Percentiles rank a stretch among this genome's conserved stretches.
Evolutionary conservation across 2,329 filamentous ascomycete species (phyloP).

Genomic region (Exophiala xenobiotica): DNA sequence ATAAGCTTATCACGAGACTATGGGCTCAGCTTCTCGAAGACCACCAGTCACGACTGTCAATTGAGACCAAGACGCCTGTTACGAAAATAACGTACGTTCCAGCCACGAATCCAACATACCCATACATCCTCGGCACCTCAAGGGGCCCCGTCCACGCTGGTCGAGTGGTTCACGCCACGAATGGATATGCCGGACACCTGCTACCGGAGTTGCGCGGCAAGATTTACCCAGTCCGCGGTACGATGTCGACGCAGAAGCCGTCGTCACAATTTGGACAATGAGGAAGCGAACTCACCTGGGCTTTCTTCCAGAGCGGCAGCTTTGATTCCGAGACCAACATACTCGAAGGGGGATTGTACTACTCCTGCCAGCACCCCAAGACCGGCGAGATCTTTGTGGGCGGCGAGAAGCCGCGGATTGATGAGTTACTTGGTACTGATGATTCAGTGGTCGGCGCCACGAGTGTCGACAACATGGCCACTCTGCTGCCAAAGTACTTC

Average conservation of each 20-base stretch:
- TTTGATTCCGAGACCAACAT: conserved; percentile 7
- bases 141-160: conserved; percentile 38
- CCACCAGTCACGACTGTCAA: conserved; percentile 16
- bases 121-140: conserved; percentile 37
- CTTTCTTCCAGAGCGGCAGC: background rate
- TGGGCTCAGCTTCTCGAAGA: conserved; percentile 17
- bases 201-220: conserved; percentile 40
- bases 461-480: conserved; percentile 1
- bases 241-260: conserved; percentile 45
- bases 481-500: conserved; percentile 6
- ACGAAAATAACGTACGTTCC: conserved; percentile 12
- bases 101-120: conserved; percentile 13
- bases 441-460: conserved; percentile 17
- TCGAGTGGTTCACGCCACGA: conserved; percentile 45
- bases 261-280: conserved; percentile 5
- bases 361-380: conserved; percentile 25
- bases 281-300: conserved; percentile 7
- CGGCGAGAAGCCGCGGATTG: conserved; percentile 20
- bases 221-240: conserved; percentile 41
- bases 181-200: conserved; percentile 43
- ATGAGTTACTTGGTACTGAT: conserved; percentile 24
- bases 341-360: conserved; percentile 24
- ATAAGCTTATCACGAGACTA: conserved; percentile 37
- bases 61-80: conserved; percentile 30
- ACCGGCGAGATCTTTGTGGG: conserved; percentile 30